A percentile compares a stretch with the other conserved stretches of the same genome.
These are phyloP conservation scores for Colletotrichum spaethianum DNA, from an alignment of 2,329 filamentous ascomycete genomes.

Conservation along the genomic window DNA sequence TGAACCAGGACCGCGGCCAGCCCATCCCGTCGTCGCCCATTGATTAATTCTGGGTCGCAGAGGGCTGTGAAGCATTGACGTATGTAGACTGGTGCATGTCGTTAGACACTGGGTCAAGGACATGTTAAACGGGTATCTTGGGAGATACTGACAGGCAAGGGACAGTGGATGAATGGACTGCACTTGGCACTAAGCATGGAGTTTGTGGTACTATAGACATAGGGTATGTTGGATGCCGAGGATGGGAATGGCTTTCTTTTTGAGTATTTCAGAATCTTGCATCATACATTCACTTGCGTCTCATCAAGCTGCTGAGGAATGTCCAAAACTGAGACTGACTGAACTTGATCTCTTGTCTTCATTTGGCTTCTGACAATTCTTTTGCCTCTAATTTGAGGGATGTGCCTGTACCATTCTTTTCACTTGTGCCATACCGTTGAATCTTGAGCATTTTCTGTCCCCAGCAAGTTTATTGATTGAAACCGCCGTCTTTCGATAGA, in stretches of 20 bases:
- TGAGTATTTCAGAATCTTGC: not conserved
- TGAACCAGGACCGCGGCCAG: conserved; percentile 2
- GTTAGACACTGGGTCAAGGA: not conserved
- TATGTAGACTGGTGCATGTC: not conserved
- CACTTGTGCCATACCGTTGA: too few species aligned
- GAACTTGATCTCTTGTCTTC: not conserved
- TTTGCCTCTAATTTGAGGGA: too few species aligned
- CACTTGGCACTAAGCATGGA: conserved; percentile 34
- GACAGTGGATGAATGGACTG: not conserved
- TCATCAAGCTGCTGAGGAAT: not conserved
- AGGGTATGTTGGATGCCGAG: not conserved
- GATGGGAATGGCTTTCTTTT: not conserved
- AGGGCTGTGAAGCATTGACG: too few species aligned
- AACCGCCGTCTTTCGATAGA: too few species aligned
- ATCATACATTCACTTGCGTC: conserved; percentile 19
- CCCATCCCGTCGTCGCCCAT: conserved; percentile 22
- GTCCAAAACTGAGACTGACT: not conserved
- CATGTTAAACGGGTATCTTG: not conserved
- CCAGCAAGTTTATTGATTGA: too few species aligned
- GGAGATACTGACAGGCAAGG: not conserved
- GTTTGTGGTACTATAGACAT: conserved; percentile 32
- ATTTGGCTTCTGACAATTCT: too few species aligned
- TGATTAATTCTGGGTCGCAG: not conserved
- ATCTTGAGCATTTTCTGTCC: too few species aligned
- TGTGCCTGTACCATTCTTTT: too few species aligned